Evolutionary conservation across 495 filamentous ascomycete species (phyloP).

Genomic region (Xylaria cubensis): DNA sequence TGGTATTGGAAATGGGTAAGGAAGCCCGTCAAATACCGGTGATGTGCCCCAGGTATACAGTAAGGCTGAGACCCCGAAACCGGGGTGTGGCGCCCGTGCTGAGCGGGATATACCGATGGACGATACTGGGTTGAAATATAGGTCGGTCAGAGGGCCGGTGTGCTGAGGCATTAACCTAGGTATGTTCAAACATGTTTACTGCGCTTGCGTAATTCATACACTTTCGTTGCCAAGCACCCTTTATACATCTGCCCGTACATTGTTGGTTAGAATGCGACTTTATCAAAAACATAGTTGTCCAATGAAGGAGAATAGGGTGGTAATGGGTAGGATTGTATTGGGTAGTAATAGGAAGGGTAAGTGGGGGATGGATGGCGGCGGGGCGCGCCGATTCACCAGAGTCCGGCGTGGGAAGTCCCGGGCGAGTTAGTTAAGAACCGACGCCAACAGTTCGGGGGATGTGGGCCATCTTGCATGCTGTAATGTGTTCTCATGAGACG

Average conservation of each 20-base stretch:
- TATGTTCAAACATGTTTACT: neutral
- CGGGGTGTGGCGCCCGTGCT: neutral
- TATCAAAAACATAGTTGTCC: neutral
- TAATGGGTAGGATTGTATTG: neutral
- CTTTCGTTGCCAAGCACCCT: neutral
- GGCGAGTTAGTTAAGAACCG: neutral
- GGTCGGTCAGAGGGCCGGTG: neutral
- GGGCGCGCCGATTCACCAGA: slow-evolving; percentile 1
- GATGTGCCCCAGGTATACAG: neutral
- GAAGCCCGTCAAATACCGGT: neutral
- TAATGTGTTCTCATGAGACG: neutral
- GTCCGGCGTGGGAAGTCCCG: slow-evolving; percentile 1
- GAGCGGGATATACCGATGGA: neutral
- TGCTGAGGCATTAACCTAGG: neutral
- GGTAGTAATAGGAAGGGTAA: neutral
- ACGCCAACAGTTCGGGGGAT: neutral
- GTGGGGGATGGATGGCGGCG: slow-evolving; percentile 3
- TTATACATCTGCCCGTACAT: neutral
- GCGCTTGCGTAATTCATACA: neutral
- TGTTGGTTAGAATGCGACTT: neutral
- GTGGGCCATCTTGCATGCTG: slow-evolving; percentile 15
- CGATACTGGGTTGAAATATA: neutral
- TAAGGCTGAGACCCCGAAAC: neutral
- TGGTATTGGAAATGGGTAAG: neutral
- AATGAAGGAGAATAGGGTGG: neutral